phyloP scores from a whole-genome alignment of 2,329 filamentous ascomycete species.

The Pseudogymnoascus destructans region DNA sequence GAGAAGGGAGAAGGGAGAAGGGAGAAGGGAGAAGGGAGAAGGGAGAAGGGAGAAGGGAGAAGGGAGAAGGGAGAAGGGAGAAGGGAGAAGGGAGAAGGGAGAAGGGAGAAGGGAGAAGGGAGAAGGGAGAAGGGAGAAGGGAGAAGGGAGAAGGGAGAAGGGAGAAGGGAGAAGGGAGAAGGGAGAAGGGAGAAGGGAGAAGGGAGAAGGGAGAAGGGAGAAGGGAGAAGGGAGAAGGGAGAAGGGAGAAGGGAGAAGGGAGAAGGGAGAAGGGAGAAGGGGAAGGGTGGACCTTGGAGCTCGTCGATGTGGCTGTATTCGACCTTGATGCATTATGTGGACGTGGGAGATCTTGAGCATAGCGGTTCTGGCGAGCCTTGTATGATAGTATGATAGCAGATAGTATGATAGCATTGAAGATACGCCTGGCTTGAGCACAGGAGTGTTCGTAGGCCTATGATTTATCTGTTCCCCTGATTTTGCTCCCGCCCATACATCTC shows the following conservation, averaged over 20 bases:
- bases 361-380: slow-evolving; percentile 24
- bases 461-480: not conserved
- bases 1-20: not conserved
- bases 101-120: not conserved
- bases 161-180: not conserved
- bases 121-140: not conserved
- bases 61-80: not conserved
- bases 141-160: not conserved
- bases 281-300: not conserved
- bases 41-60: not conserved
- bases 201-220: not conserved
- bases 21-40: not conserved
- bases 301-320: slow-evolving; percentile 17
- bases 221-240: not conserved
- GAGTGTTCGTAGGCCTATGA: not conserved
- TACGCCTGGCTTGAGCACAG: slow-evolving; percentile 13
- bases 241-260: not conserved
- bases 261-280: not conserved
- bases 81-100: not conserved
- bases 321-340: slow-evolving; percentile 12
- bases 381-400: slow-evolving; percentile 22
- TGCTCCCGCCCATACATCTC: not conserved
- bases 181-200: not conserved
- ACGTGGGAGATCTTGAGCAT: slow-evolving; percentile 24
- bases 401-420: slow-evolving; percentile 16